Conservation (phyloP, 495 filamentous ascomycete genomes). For the Geopyxis carbonaria region DNA sequence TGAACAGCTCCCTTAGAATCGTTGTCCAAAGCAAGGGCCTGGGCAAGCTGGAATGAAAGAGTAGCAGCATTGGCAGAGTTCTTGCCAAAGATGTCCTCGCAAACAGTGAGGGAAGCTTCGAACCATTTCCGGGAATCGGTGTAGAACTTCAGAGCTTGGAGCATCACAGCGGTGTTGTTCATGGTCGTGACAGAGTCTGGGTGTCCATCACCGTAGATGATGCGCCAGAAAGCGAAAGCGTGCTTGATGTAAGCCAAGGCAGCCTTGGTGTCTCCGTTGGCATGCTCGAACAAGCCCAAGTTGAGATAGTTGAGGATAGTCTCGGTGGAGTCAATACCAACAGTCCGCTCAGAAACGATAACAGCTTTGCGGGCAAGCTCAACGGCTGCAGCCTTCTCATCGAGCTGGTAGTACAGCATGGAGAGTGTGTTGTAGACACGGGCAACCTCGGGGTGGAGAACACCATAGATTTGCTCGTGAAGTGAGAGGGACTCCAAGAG, state of each 20-base stretch:
- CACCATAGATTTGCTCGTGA: conserved; percentile 97
- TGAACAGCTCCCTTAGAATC: conserved; percentile 77
- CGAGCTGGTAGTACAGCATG: conserved; percentile 85
- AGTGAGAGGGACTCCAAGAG: conserved; percentile 87
- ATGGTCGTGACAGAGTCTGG: conserved; percentile 96
- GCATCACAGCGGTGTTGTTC: conserved; percentile 98
- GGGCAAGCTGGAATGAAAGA: conserved; percentile 88
- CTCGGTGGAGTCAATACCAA: conserved; percentile 85
- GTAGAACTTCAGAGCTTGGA: conserved; percentile 83
- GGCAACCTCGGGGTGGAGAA: conserved; percentile 91
- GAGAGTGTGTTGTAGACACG: conserved; percentile 87
- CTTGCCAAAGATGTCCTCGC: conserved; percentile 72
- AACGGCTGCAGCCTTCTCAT: conserved; percentile 86
- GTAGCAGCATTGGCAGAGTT: conserved; percentile 86
- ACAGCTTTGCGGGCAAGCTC: conserved; percentile 93
- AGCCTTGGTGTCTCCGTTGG: conserved; percentile 64
- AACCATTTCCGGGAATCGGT: conserved; percentile 91
- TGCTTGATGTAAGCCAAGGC: conserved; percentile 79
- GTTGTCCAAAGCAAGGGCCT: conserved; percentile 81
- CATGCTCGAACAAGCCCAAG: conserved; percentile 86
- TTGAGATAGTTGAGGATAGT: conserved; percentile 92
- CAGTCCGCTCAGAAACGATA: conserved; percentile 84
- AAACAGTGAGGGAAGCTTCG: conserved; percentile 72
- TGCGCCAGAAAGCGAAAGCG: conserved; percentile 88
- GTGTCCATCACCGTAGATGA: conserved; percentile 84